Percentiles rank a stretch among this genome's conserved stretches.
Conservation (phyloP, 495 filamentous ascomycete genomes). For the Penicillium goetzii region DNA sequence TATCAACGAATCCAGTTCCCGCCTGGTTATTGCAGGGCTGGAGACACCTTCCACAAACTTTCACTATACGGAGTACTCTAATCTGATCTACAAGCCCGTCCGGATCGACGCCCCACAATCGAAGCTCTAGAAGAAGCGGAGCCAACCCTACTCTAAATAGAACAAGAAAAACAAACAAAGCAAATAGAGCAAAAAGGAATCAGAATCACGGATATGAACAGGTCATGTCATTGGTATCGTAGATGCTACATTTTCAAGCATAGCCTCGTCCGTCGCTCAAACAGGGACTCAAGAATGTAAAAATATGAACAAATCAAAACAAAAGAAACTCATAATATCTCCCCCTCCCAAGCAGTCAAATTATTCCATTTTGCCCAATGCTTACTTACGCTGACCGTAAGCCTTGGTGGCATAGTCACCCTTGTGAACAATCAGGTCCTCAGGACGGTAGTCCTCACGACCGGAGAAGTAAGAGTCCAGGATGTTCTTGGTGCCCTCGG, state of each 20-base stretch:
- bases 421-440: slow-evolving; percentile 90
- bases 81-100: background rate
- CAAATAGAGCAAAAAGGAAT: background rate
- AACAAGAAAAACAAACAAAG: background rate
- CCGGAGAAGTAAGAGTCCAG: slow-evolving; percentile 89
- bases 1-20: background rate
- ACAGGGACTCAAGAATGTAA: slow-evolving; percentile 20
- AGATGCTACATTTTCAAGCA: slow-evolving; percentile 30
- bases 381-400: slow-evolving; percentile 80
- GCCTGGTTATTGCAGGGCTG: background rate
- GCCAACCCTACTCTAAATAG: background rate
- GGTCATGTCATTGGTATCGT: slow-evolving; percentile 39
- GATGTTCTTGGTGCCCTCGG: slow-evolving; percentile 85
- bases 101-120: slow-evolving; percentile 11
- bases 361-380: slow-evolving; percentile 15
- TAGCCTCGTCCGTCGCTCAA: slow-evolving; percentile 9
- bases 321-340: slow-evolving; percentile 16
- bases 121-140: slow-evolving; percentile 2
- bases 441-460: slow-evolving; percentile 78
- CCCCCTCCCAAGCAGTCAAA: background rate
- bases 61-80: background rate
- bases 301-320: slow-evolving; percentile 7
- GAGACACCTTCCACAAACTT: background rate
- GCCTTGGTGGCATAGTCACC: slow-evolving; percentile 97
- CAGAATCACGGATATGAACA: slow-evolving; percentile 4